phyloP scores from a whole-genome alignment of 2,329 filamentous ascomycete genomes.

The Trichoderma sp. region DNA sequence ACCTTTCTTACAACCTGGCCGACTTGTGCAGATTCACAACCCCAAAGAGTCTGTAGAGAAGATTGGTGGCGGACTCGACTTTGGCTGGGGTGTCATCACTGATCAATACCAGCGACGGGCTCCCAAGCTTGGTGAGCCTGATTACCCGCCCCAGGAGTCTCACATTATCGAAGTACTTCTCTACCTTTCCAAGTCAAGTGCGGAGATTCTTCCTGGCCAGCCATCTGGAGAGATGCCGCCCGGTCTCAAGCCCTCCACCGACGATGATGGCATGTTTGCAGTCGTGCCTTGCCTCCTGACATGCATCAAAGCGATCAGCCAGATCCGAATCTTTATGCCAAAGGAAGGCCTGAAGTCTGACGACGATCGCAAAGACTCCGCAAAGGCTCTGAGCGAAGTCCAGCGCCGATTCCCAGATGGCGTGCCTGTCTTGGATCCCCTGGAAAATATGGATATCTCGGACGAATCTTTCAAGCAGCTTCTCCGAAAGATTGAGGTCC shows the following conservation, averaged over 20 bases:
- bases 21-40: slow-evolving; percentile 83
- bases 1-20: slow-evolving; percentile 84
- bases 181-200: slow-evolving; percentile 56
- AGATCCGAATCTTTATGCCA: slow-evolving; percentile 81
- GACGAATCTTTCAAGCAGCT: slow-evolving; percentile 94
- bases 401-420: slow-evolving; percentile 90
- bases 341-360: slow-evolving; percentile 68
- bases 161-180: slow-evolving; percentile 84
- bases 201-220: slow-evolving; percentile 48
- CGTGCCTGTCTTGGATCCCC: slow-evolving; percentile 83
- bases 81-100: slow-evolving; percentile 91
- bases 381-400: slow-evolving; percentile 76
- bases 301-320: slow-evolving; percentile 81
- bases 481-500: slow-evolving; percentile 91
- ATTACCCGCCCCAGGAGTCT: slow-evolving; percentile 73
- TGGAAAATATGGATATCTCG: slow-evolving; percentile 93
- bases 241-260: slow-evolving; percentile 54
- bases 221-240: slow-evolving; percentile 56
- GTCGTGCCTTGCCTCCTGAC: slow-evolving; percentile 80
- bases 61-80: slow-evolving; percentile 60
- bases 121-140: slow-evolving; percentile 68
- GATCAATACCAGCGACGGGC: slow-evolving; percentile 69
- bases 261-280: slow-evolving; percentile 40
- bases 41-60: slow-evolving; percentile 52
- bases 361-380: slow-evolving; percentile 68